Evolutionary conservation across 345 rosid genomes (phyloP).

Genomic region (Limnanthes douglasii): DNA sequence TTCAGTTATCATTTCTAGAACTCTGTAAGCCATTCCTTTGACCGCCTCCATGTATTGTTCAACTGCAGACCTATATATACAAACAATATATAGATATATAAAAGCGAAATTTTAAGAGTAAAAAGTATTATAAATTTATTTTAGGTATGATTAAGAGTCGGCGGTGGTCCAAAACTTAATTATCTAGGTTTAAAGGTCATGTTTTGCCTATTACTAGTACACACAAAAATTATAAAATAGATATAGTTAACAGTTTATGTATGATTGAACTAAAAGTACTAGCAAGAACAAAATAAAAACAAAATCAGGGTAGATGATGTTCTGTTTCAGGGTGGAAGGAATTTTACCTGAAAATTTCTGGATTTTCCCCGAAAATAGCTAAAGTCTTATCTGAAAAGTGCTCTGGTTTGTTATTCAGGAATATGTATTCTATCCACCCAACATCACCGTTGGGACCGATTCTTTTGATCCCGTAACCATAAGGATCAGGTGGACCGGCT

Average conservation of each 20-base stretch:
- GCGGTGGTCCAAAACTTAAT: too few species aligned
- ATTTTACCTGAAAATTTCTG: conserved; percentile 33
- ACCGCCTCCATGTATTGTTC: conserved; percentile 43
- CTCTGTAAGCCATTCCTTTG: conserved; percentile 45
- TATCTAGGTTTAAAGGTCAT: too few species aligned
- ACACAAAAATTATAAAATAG: neutral
- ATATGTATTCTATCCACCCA: conserved; percentile 69
- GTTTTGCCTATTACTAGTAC: too few species aligned
- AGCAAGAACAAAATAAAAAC: neutral
- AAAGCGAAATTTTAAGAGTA: neutral
- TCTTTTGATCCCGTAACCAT: conserved; percentile 54
- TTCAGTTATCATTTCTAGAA: conserved; percentile 60
- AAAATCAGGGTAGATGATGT: neutral
- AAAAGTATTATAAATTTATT: neutral
- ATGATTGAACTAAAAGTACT: neutral
- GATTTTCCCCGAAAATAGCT: conserved; percentile 15
- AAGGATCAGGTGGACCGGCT: conserved; percentile 48
- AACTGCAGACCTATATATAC: conserved; percentile 31
- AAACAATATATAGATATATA: neutral
- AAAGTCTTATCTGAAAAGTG: conserved; percentile 8
- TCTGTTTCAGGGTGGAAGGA: neutral
- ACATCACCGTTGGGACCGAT: conserved; percentile 67
- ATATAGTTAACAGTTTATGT: neutral
- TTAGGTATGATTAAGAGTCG: too few species aligned
- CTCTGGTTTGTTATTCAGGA: conserved; percentile 31